Base-by-base conservation (phyloP, 1,284 basidiomycete genomes). In the Fomitopsis pinicola region DNA sequence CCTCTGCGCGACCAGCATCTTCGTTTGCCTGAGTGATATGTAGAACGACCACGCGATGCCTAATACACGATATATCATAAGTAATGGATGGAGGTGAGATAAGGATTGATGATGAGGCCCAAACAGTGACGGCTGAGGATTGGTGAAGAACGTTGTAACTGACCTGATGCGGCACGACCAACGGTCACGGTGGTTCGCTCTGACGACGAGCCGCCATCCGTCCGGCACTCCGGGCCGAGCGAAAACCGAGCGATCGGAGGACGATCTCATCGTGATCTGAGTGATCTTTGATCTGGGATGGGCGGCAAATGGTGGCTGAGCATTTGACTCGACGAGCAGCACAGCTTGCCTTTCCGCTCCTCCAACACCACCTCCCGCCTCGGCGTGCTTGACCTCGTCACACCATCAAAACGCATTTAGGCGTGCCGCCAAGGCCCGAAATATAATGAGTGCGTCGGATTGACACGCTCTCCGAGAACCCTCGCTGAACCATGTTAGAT, bases 401-500 rank as follows among this genome's bases (percentile, higher is more conserved):
- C 14, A 26, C 8, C 17, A 54, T 54, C 52, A 54, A 33, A n/a
- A 28, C 17, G n/a, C 1, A 38, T 12, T 5, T 17, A 38, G 33
- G 35, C 9, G 10, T 26, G 19, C 52, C 22, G 52, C 52, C 8
- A 6, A 38, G 9, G 5, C n/a, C 35, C 17, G 44, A 22, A 8
- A 54, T 42, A 52, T 52, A 50, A 59, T 59, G 57, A 59, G 57
- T 59, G 46, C 36, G 57, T 52, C 6, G 6, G 15, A 19, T 10
- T 9, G 1, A n/a, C 33, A n/a, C 26, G 35, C 35, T 10, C 19
- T 8, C 28, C 17, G 9, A 36, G 30, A 26, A 19, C 12, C 55
- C 19, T 26, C 48, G 35, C 48, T 53, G 22, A 57, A 28, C 35
- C 14, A 57, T 36, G 38, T 19, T 56, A 77, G 76, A 76, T 64